phyloP scores from a whole-genome alignment of 164 flowering plant species.

The Hamamelis virginiana region DNA sequence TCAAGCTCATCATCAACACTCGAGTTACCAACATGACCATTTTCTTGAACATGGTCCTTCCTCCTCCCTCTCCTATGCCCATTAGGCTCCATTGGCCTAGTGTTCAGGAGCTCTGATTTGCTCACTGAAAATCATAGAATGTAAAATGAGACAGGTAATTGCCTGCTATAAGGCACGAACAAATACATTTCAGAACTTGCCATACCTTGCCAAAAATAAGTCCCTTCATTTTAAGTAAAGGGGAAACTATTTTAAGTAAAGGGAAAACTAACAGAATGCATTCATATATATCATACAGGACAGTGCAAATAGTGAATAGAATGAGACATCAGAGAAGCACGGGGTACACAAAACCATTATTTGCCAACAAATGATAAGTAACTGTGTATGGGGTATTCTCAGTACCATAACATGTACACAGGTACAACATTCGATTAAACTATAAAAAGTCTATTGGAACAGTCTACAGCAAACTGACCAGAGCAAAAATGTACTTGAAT shows the following conservation, averaged over 20 bases:
- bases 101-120: conserved; percentile 11
- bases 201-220: neutral
- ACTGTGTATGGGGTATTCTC: neutral
- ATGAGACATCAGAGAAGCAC: neutral
- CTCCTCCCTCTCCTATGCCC: conserved; percentile 45
- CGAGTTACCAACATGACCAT: conserved; percentile 32
- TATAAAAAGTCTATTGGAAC: neutral
- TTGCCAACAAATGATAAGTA: neutral
- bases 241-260: neutral
- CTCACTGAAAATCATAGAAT: conserved; percentile 26
- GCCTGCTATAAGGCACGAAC: no score
- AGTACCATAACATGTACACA: neutral
- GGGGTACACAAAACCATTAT: neutral
- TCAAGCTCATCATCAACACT: conserved; percentile 60
- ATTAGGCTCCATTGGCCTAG: conserved; percentile 55
- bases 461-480: neutral
- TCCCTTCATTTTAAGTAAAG: neutral
- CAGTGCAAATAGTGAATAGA: neutral
- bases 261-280: neutral
- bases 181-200: neutral
- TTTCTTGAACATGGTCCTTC: conserved; percentile 42
- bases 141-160: neutral
- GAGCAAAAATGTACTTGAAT: no score
- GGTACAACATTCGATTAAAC: neutral
- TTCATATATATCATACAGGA: neutral